Percentiles rank a stretch among this genome's conserved stretches.
Evolutionary conservation across 192 early-diverging fungal species (phyloP).

Genomic region (Diversispora eburnea): DNA sequence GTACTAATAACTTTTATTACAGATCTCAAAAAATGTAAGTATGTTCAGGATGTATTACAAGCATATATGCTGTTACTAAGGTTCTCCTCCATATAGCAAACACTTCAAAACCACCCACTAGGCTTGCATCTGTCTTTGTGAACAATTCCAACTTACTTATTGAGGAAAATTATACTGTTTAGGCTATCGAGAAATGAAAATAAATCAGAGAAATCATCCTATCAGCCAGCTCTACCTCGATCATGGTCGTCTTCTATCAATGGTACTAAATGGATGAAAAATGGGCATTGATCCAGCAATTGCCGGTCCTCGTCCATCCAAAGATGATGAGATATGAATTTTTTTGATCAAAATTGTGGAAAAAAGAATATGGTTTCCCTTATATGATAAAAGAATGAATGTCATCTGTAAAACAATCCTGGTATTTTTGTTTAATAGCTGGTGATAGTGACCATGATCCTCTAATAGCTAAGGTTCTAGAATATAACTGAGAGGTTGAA

Average conservation of each 20-base stretch:
- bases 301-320: background rate
- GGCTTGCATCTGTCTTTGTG: slow-evolving; percentile 17
- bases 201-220: slow-evolving; percentile 3
- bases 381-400: background rate
- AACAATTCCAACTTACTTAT: background rate
- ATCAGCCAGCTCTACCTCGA: slow-evolving; percentile 4
- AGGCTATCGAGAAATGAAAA: no score
- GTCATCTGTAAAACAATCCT: background rate
- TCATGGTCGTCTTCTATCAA: background rate
- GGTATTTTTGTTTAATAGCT: slow-evolving; percentile 5
- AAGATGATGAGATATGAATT: background rate
- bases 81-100: background rate
- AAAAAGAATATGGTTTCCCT: background rate
- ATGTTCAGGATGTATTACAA: background rate
- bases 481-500: background rate
- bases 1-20: background rate
- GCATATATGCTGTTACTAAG: background rate
- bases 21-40: slow-evolving; percentile 21
- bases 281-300: background rate
- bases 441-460: background rate
- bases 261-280: background rate
- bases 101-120: slow-evolving; percentile 4
- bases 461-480: background rate
- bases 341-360: background rate
- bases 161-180: background rate